Evolutionary conservation across 352 stramenopile species (phyloP).

Genomic region (Globisporangium rhizosaccharum): DNA sequence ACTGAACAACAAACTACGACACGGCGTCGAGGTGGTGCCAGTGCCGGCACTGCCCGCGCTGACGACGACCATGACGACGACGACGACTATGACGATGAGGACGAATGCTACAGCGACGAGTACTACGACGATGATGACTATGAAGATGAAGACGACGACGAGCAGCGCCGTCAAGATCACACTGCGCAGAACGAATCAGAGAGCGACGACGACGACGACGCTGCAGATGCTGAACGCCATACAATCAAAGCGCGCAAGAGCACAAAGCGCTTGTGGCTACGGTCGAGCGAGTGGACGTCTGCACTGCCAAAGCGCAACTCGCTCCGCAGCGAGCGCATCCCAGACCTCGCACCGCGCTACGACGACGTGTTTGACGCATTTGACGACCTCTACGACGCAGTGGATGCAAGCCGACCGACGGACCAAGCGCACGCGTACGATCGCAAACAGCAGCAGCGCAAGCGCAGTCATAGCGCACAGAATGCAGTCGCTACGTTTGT

Average conservation of each 20-base stretch:
- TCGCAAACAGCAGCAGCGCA: constrained; percentile 10
- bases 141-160: constrained; percentile 19
- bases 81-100: constrained; percentile 21
- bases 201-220: not conserved
- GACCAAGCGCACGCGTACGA: not conserved
- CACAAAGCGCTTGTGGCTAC: constrained; percentile 1
- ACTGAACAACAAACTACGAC: constrained; percentile 14
- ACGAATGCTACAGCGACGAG: constrained; percentile 21
- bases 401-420: not conserved
- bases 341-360: constrained; percentile 20
- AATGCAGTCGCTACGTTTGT: constrained; percentile 30
- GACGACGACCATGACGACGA: constrained; percentile 8
- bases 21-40: not conserved
- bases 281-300: constrained; percentile 1
- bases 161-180: not conserved
- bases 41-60: too few relatives aligned
- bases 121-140: constrained; percentile 29
- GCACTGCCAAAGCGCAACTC: constrained; percentile 13
- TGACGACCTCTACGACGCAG: constrained; percentile 41
- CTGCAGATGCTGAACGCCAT: not conserved
- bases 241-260: constrained; percentile 4
- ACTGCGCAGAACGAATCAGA: constrained; percentile 5
- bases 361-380: constrained; percentile 57
- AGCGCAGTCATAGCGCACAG: constrained; percentile 17
- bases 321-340: constrained; percentile 14